phyloP scores from a whole-genome alignment of 345 rosid species.

The Populus deltoides region DNA sequence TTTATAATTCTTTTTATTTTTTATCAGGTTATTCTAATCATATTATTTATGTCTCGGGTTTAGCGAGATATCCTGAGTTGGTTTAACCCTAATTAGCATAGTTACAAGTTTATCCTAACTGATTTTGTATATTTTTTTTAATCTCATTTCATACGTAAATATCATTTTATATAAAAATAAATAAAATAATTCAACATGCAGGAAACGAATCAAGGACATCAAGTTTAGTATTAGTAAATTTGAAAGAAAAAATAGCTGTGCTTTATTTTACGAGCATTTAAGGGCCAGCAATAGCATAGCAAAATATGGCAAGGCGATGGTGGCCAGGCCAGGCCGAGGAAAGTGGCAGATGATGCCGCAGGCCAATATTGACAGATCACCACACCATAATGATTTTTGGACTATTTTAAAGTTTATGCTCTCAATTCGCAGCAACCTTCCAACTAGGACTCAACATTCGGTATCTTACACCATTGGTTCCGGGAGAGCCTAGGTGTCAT shows the following conservation, averaged over 20 bases:
- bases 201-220: too few relatives aligned
- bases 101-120: too few relatives aligned
- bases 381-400: neutral
- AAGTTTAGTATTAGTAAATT: too few relatives aligned
- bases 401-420: neutral
- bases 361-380: neutral
- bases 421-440: neutral
- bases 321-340: neutral
- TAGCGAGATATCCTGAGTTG: rapidly evolving
- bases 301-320: neutral
- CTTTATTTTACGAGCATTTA: too few relatives aligned
- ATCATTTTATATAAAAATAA: too few relatives aligned
- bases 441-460: neutral
- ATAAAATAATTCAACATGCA: too few relatives aligned
- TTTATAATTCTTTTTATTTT: too few relatives aligned
- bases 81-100: rapidly evolving
- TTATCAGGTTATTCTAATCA: too few relatives aligned
- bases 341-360: neutral
- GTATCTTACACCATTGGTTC: too few relatives aligned
- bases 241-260: neutral
- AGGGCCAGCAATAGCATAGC: neutral
- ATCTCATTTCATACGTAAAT: too few relatives aligned
- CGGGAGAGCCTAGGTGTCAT: too few relatives aligned
- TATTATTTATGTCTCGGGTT: rapidly evolving
- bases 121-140: too few relatives aligned